Evolutionary conservation across 768 basidiomycete species (phyloP), one percentile per base, ranked within the genome.

Genomic region (Termitomyces titanicus): DNA sequence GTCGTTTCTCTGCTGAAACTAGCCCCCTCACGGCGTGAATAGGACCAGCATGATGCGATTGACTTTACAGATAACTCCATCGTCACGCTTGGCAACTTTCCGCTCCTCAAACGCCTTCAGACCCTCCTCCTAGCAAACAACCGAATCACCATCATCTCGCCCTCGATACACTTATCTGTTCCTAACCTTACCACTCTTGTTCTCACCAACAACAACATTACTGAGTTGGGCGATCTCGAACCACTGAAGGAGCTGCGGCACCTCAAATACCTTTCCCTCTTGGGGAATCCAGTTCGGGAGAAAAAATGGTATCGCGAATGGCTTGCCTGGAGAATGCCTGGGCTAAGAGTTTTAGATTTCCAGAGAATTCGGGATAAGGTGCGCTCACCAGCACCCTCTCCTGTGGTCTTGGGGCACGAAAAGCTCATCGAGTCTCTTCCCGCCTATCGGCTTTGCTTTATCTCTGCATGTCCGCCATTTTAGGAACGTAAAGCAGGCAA

Each of bases 271-370:
- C 70, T 96, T 48, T 84, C 84, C 35, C 72, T 95, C 61, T 63
- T 91, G 60, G 92, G 91, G 22, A 91, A 91, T 63, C 92, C 94
- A 53, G 90, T 94, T 31, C 75, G 80, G 68, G 89, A 94, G 76
- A 90, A 89, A 80, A 92, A 93, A 83, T 92, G 89, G 85, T 96
- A 95, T 78, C 89, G 92, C 77, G 91, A 93, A 77, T 96, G 93
- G 93, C 83, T 94, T 78, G 85, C 90, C 64, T 93, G 85, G 84
- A 84, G 86, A 76, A 79, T 93, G 78, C 85, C 88, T 71, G 80
- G 82, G 68, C 81, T 96, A 68, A 86, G 94, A 81, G 89, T 93
- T 74, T 79, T 96, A 68, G 93, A 96, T 82, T 96, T 92, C 74
- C 89, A 93, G 80, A 85, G 93, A 74, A 90, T 96, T 66, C 86